Evolutionary conservation across 257 asterid genomes (phyloP).

Genomic region (Cordia subcordata): DNA sequence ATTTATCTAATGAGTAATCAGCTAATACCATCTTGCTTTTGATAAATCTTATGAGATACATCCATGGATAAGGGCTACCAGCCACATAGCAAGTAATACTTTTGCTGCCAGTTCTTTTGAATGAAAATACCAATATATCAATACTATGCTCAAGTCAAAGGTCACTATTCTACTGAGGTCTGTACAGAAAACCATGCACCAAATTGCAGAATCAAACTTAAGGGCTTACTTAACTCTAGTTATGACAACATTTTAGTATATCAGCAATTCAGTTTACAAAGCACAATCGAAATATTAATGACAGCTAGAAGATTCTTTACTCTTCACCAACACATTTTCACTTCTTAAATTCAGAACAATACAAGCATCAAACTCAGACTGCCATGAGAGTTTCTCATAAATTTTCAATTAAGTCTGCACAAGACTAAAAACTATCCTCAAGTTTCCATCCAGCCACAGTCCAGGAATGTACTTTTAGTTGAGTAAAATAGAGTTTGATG

Average conservation of each 20-base stretch:
- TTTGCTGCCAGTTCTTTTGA: not conserved
- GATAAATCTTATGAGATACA: not conserved
- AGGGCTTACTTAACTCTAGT: not conserved
- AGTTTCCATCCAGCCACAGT: not conserved
- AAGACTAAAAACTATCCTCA: not conserved
- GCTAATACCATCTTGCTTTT: too few relatives aligned
- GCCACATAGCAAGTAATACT: not conserved
- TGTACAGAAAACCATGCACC: too few relatives aligned
- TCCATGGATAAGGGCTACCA: too few relatives aligned
- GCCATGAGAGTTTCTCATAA: not conserved
- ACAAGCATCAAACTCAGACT: not conserved
- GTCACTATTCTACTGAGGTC: not conserved
- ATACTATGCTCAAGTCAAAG: not conserved
- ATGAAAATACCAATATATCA: too few relatives aligned
- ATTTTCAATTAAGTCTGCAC: not conserved
- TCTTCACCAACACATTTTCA: not conserved
- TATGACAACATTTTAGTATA: not conserved
- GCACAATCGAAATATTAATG: not conserved
- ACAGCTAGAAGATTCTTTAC: not conserved
- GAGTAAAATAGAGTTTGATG: not conserved
- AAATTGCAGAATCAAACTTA: too few relatives aligned
- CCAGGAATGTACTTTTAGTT: not conserved
- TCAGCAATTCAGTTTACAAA: too few relatives aligned
- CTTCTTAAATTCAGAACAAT: not conserved
- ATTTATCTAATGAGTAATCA: too few relatives aligned